Evolutionary conservation across 208 protist genomes (phyloP), one percentile per base, ranked within the genome.

Genomic region (Trypanosoma platydactyli): DNA sequence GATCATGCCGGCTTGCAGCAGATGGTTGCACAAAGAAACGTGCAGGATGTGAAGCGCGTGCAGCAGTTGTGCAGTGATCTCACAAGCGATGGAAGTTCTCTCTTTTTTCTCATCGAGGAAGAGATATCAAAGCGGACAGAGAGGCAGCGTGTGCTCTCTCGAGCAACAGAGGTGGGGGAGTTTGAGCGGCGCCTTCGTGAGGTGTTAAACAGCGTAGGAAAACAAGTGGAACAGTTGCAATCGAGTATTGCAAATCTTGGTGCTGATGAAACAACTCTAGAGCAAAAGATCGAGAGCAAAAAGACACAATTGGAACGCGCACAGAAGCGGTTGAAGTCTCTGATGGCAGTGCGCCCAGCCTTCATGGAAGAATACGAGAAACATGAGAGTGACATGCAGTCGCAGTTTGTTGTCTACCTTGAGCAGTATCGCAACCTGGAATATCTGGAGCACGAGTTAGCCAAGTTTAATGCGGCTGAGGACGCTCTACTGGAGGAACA

Each of bases 261-360:
- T 41, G 80, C 84, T 1, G 95, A 98, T 64, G 92, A 98, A 76
- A 92, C 81, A 42, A 97, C 91, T 54, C 73, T 98, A 9, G 85
- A 97, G 80, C 87, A 92, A 52, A 98, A 98, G 80, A 97, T 98
- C 61, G 96, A 98, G 80, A 98, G 94, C 79, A 98, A 98, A 76
- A 91, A 93, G 52, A 77, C 83, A 0, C 93, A 98, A 67, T 73
- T 98, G 22, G 95, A 98, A 70, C 80, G 94, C 6, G 80, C 84
- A 13, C 85, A 97, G 74, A 98, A 98, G 73, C 83, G 95, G 46
- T 80, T 97, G 61, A 83, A 81, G 35, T 88, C 81, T 29, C 83
- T 97, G 25, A 86, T 96, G 81, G 85, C 81, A 12, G 92, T 97
- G 0, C 89, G 93, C n/a, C 95, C 95, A 2, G 88, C 89, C 18